Evolutionary conservation across 2,329 filamentous ascomycete species (phyloP).

Genomic region (Neofusicoccum cordaticola): DNA sequence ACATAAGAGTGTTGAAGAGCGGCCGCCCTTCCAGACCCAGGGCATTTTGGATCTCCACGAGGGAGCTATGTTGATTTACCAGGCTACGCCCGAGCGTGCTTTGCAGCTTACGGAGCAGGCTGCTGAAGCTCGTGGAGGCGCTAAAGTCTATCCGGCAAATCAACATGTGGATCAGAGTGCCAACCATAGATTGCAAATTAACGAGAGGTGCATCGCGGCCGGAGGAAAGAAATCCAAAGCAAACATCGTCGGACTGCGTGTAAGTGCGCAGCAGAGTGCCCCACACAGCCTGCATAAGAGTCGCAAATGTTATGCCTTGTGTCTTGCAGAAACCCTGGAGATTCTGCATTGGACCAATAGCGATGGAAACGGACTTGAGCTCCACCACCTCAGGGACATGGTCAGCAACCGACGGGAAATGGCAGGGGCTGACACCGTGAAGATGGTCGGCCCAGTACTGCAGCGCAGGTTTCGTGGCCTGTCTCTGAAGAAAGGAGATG

Average conservation of each 20-base stretch:
- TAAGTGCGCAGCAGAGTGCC: conserved; percentile 25
- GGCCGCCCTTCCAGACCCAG: conserved; percentile 35
- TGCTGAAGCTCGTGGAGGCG: conserved; percentile 40
- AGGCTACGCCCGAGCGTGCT: conserved; percentile 24
- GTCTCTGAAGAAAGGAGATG: conserved; percentile 30
- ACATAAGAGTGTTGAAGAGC: conserved; percentile 49
- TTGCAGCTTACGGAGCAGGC: conserved; percentile 28
- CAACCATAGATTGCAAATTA: conserved; percentile 30
- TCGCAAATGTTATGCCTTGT: not conserved
- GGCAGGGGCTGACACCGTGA: conserved; percentile 29
- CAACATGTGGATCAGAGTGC: not conserved
- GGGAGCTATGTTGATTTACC: conserved; percentile 34
- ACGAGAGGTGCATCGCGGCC: conserved; percentile 46
- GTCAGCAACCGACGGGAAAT: conserved; percentile 26
- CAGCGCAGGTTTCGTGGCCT: conserved; percentile 24
- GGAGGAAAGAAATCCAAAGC: conserved; percentile 41
- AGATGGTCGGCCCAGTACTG: conserved; percentile 34
- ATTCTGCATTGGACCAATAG: not conserved
- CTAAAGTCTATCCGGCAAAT: conserved; percentile 28
- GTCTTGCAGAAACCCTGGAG: not conserved
- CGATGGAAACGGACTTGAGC: not conserved
- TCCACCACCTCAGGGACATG: not conserved
- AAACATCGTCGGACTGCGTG: conserved; percentile 31
- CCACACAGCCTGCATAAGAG: conserved; percentile 25
- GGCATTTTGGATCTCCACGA: conserved; percentile 49